Evolutionary conservation across 2,329 filamentous ascomycete species (phyloP).

Genomic region (Ophiostoma sp.): DNA sequence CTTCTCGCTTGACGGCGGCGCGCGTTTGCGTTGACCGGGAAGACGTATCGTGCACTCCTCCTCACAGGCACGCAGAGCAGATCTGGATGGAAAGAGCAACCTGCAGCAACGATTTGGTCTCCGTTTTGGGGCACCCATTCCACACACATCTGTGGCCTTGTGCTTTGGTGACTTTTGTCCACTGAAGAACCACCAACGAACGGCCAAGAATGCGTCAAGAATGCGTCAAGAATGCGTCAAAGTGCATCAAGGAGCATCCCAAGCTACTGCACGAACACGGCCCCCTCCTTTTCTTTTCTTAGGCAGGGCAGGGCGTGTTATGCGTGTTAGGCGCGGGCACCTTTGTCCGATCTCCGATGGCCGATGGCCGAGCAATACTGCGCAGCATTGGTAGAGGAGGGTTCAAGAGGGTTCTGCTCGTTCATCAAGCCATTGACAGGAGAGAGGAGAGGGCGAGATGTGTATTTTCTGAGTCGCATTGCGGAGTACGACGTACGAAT

Average conservation of each 20-base stretch:
- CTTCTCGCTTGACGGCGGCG: background rate
- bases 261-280: slow-evolving; percentile 11
- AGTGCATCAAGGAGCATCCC: background rate
- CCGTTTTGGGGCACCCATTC: background rate
- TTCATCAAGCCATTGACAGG: background rate
- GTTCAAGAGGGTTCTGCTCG: background rate
- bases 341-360: slow-evolving; percentile 9
- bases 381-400: too few relatives aligned
- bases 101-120: background rate
- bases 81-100: slow-evolving; percentile 2
- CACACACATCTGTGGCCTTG: background rate
- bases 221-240: background rate
- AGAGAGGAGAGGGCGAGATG: background rate
- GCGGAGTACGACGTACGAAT: background rate
- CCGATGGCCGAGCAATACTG: background rate
- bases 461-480: background rate
- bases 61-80: background rate
- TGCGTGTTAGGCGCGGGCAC: background rate
- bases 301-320: too few relatives aligned
- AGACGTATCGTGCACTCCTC: background rate
- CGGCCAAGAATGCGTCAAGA: background rate
- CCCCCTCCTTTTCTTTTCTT: background rate
- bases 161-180: background rate
- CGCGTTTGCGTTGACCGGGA: background rate
- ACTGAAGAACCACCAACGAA: background rate